These are phyloP conservation scores for Tricladium varicosporioides DNA, from an alignment of 2,329 filamentous ascomycete genomes.

Conservation along the genomic window DNA sequence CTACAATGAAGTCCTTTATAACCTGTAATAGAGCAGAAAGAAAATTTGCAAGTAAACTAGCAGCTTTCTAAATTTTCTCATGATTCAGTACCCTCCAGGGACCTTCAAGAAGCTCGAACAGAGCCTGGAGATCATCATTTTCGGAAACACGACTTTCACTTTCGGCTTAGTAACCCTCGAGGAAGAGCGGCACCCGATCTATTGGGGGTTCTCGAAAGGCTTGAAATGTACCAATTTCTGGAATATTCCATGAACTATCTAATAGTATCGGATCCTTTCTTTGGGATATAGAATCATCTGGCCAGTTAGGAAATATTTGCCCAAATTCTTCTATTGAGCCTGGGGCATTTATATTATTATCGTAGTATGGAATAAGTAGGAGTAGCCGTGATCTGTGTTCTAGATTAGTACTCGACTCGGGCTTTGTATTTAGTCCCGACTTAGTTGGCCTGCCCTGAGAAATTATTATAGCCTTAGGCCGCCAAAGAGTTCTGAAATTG, in stretches of 20 bases:
- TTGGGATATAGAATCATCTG: not conserved
- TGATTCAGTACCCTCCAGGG: not conserved
- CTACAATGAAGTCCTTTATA: not conserved
- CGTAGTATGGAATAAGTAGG: not conserved
- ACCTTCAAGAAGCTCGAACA: not conserved
- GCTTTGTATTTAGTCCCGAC: no score
- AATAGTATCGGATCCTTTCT: not conserved
- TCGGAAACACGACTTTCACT: not conserved
- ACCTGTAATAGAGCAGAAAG: slow-evolving; percentile 1
- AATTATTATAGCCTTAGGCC: not conserved
- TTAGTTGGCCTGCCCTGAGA: not conserved
- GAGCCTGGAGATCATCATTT: not conserved
- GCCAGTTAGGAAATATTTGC: not conserved
- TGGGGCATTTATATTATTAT: not conserved
- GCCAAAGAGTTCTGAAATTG: not conserved
- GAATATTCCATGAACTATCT: slow-evolving; percentile 1
- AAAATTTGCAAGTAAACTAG: slow-evolving; percentile 1
- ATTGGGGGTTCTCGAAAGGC: not conserved
- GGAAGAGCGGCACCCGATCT: not conserved
- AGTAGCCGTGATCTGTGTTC: not conserved
- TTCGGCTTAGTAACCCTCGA: slow-evolving; percentile 1
- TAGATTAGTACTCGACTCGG: not conserved
- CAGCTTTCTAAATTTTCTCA: not conserved
- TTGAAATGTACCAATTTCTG: slow-evolving; percentile 1
- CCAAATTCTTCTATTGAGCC: not conserved